Conservation (phyloP, 345 rosid genomes). For the Sisymbrium altissimum region DNA sequence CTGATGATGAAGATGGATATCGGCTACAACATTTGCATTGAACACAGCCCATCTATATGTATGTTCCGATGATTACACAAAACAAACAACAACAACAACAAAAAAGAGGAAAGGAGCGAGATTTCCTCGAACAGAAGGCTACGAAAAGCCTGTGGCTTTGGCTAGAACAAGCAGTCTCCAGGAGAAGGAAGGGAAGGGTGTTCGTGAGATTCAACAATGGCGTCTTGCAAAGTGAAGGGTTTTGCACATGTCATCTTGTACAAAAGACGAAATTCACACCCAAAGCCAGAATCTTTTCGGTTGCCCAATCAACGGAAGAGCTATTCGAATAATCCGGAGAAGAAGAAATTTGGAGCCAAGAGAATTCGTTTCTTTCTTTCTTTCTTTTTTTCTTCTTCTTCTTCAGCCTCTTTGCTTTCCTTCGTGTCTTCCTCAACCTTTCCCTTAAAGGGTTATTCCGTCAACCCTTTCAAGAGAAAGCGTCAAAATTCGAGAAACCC, state of each 20-base stretch:
- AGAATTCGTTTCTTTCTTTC: slow-evolving; percentile 5
- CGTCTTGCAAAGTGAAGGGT: slow-evolving; percentile 22
- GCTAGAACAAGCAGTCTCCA: slow-evolving; percentile 10
- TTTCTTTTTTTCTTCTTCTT: background rate
- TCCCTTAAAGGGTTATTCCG: slow-evolving; percentile 19
- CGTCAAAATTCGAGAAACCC: slow-evolving; percentile 27
- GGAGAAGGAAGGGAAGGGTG: slow-evolving; percentile 25
- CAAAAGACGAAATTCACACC: slow-evolving; percentile 10
- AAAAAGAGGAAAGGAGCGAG: background rate
- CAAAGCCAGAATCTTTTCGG: slow-evolving; percentile 31
- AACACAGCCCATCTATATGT: slow-evolving; percentile 72
- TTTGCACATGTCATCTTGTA: slow-evolving; percentile 26
- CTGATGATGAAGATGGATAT: slow-evolving; percentile 59
- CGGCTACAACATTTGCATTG: slow-evolving; percentile 77
- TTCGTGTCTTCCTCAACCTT: slow-evolving; percentile 19
- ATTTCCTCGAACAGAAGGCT: slow-evolving; percentile 18
- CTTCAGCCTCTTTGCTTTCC: background rate
- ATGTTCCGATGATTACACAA: background rate
- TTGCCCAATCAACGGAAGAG: background rate
- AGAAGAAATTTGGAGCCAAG: slow-evolving; percentile 5
- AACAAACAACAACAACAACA: background rate
- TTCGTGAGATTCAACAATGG: slow-evolving; percentile 27
- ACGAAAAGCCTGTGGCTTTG: background rate
- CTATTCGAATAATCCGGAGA: background rate
- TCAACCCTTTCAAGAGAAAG: slow-evolving; percentile 37